Evolutionary conservation across 2,329 filamentous ascomycete genomes (phyloP).

Genomic region (Colletotrichum siamense): DNA sequence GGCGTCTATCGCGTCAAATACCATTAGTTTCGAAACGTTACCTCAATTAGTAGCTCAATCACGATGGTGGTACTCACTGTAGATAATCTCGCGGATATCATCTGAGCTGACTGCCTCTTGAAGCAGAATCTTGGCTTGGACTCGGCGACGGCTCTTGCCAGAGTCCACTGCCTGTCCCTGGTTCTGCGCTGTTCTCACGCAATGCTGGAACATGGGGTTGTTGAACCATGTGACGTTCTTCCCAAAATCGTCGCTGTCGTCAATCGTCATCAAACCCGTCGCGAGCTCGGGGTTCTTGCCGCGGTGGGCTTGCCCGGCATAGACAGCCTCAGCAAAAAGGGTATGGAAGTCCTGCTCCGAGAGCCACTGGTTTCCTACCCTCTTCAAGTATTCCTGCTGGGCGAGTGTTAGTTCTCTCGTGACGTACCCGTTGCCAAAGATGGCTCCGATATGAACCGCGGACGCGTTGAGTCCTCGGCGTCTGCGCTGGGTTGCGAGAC

Average conservation of each 20-base stretch:
- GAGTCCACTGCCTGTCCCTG: background rate
- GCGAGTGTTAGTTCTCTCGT: conserved; percentile 12
- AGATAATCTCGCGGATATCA: background rate
- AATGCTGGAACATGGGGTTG: background rate
- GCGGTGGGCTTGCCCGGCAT: conserved; percentile 30
- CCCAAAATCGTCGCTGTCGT: background rate
- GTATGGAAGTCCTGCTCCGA: conserved; percentile 40
- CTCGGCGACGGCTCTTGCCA: background rate
- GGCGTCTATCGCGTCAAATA: background rate
- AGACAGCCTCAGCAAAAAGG: conserved; percentile 46
- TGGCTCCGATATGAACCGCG: conserved; percentile 39
- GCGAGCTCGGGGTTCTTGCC: background rate
- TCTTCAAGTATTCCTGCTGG: background rate
- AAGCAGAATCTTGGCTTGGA: background rate
- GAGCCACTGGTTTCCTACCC: conserved; percentile 9
- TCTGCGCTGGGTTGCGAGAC: conserved; percentile 38
- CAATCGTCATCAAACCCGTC: background rate
- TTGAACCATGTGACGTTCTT: background rate
- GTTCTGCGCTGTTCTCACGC: background rate
- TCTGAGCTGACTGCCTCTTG: background rate
- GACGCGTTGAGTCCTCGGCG: conserved; percentile 40
- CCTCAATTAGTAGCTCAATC: background rate
- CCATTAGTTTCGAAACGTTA: background rate
- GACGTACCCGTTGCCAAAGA: conserved; percentile 48
- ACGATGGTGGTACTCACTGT: background rate